Evolutionary conservation across 176 grass and related monocot genomes (phyloP), one percentile per base, ranked within the genome.

Genomic region (Phyllostachys edulis): DNA sequence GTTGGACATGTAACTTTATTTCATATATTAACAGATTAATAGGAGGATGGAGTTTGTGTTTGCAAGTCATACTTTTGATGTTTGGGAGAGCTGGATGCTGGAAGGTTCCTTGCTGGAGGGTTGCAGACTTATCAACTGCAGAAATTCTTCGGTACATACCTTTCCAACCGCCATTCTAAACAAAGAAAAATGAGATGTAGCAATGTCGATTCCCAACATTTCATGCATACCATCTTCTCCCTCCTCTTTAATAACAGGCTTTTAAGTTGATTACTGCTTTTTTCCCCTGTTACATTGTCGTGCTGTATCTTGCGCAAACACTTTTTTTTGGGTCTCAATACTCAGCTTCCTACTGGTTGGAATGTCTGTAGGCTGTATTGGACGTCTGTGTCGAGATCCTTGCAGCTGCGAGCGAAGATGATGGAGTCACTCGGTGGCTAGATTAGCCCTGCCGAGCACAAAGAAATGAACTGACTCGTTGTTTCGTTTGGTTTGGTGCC

Each of bases 31-130:
- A 67, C 88, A 99, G 93, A 95, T 99, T 23, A 99, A 99, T 79
- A 99, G 91, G 87, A 94, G 76, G 85, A 96, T 80, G 64, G 93
- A 99, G 71, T 96, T 90, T 84, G 93, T 99, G 59, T 99, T 99
- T 94, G 93, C 96, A 32, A 99, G 93, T 54, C 83, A 99, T 84
- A 92, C 79, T 77, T 99, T 99, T 52, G 96, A 96, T 81, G 78
- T 96, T 42, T 96, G 96, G 93, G 96, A 96, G 61, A 90, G 73
- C 60, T 99, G 96, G 96, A 93, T 84, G 77, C 80, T 96, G 13
- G 87, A 92, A 41, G 96, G 96, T 5, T 89, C 93, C 39, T 76
- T 82, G 49, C 73, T 87, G 51, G 87, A 99, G 79, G 83, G 94
- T 18, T 94, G 93, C 66, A 96, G 84, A 82, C 80, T 99, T 52